phyloP scores from a whole-genome alignment of 129 eudicot species.

The Calendula officinalis region DNA sequence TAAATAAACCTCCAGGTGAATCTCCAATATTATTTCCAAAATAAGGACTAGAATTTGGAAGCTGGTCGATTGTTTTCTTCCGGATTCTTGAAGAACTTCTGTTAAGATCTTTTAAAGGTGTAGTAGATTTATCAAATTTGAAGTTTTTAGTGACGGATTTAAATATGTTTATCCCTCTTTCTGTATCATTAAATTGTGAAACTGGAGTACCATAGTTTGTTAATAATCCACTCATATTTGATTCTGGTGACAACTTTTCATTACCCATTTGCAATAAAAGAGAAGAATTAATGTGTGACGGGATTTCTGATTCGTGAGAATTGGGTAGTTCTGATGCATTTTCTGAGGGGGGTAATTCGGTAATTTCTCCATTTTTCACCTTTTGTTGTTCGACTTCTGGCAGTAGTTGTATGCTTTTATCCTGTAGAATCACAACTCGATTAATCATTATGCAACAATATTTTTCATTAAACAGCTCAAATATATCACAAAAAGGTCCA shows the following conservation, averaged over 20 bases:
- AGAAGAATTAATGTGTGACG: slow-evolving; percentile 42
- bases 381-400: slow-evolving; percentile 81
- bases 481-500: neutral
- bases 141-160: slow-evolving; percentile 30
- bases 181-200: slow-evolving; percentile 29
- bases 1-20: slow-evolving; percentile 39
- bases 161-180: slow-evolving; percentile 29
- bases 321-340: slow-evolving; percentile 26
- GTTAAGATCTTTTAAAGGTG: slow-evolving; percentile 41
- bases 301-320: slow-evolving; percentile 33
- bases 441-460: slow-evolving; percentile 1
- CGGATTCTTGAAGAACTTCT: slow-evolving; percentile 42
- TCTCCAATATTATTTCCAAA: slow-evolving; percentile 35
- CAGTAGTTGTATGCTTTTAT: slow-evolving; percentile 65
- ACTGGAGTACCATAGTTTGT: slow-evolving; percentile 29
- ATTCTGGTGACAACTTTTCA: slow-evolving; percentile 34
- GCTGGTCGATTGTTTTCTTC: slow-evolving; percentile 31
- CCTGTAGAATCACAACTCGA: slow-evolving; percentile 40
- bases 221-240: slow-evolving; percentile 35
- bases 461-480: neutral
- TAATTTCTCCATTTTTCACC: slow-evolving; percentile 59
- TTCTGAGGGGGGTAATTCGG: slow-evolving; percentile 33
- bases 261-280: slow-evolving; percentile 21
- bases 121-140: slow-evolving; percentile 42
- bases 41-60: slow-evolving; percentile 37